Evolutionary conservation across 2,329 filamentous ascomycete genomes (phyloP).

Genomic region (Colletotrichum sp.): DNA sequence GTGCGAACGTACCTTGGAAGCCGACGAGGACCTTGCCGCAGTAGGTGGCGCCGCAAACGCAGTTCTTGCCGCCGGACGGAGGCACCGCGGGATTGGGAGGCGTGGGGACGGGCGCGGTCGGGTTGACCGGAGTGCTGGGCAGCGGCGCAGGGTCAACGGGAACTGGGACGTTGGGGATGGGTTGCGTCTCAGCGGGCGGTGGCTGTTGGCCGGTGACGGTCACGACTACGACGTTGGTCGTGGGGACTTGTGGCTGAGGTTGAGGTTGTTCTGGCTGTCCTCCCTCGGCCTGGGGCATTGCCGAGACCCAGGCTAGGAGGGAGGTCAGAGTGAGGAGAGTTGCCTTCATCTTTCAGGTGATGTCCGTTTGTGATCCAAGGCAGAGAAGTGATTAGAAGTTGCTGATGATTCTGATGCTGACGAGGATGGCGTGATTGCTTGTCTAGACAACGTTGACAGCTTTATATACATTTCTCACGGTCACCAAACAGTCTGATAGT

Average conservation of each 20-base stretch:
- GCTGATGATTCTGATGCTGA: neutral
- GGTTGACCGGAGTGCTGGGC: neutral
- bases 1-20: slow-evolving; percentile 12
- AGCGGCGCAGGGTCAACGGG: neutral
- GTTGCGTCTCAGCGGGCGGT: neutral
- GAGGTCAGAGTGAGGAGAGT: neutral
- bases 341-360: neutral
- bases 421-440: neutral
- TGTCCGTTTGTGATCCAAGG: neutral
- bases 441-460: neutral
- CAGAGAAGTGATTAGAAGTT: neutral
- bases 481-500: neutral
- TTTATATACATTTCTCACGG: neutral
- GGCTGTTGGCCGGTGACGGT: slow-evolving; percentile 9
- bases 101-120: neutral
- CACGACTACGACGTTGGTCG: neutral
- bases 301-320: slow-evolving; percentile 1
- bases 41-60: slow-evolving; percentile 48
- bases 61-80: slow-evolving; percentile 32
- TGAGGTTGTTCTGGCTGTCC: neutral
- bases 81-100: neutral
- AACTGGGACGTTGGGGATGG: slow-evolving; percentile 4
- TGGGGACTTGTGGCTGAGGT: neutral
- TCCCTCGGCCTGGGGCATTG: slow-evolving; percentile 3
- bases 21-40: slow-evolving; percentile 41